Conservation (phyloP, 495 filamentous ascomycete species). For the Tuber aestivum region DNA sequence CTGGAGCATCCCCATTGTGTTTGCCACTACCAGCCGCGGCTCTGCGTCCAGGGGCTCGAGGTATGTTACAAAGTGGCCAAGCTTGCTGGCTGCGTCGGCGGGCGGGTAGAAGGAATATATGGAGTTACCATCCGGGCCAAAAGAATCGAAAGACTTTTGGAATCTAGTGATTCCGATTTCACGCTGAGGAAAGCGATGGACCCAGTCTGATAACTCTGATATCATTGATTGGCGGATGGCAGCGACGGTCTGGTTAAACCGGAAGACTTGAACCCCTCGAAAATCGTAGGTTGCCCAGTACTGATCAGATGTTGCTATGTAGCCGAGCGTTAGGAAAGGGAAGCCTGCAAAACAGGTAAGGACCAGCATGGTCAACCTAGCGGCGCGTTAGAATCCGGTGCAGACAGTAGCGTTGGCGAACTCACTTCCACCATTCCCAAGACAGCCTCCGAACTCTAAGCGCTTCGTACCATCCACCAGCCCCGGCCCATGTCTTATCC, state of each 20-base stretch:
- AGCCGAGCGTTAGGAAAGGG: slow-evolving; percentile 30
- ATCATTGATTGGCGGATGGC: slow-evolving; percentile 17
- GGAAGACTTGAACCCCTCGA: slow-evolving; percentile 17
- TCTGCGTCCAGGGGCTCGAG: slow-evolving; percentile 23
- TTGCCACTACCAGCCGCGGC: slow-evolving; percentile 25
- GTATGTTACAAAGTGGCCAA: slow-evolving; percentile 32
- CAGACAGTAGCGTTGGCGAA: neutral
- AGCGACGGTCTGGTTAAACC: slow-evolving; percentile 18
- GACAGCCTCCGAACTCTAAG: slow-evolving; percentile 25
- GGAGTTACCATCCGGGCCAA: slow-evolving; percentile 17
- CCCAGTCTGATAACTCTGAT: slow-evolving; percentile 18
- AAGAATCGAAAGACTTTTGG: slow-evolving; percentile 15
- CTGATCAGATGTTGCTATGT: slow-evolving; percentile 27
- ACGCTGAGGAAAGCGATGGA: slow-evolving; percentile 29
- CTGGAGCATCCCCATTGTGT: slow-evolving; percentile 28
- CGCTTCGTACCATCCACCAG: slow-evolving; percentile 31
- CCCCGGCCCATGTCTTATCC: slow-evolving; percentile 30
- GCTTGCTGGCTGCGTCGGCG: slow-evolving; percentile 16
- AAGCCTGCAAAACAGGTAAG: slow-evolving; percentile 26
- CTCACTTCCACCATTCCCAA: slow-evolving; percentile 35
- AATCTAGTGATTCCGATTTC: slow-evolving; percentile 21
- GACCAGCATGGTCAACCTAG: slow-evolving; percentile 26
- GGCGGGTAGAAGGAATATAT: slow-evolving; percentile 30
- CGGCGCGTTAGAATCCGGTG: neutral
- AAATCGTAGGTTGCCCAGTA: slow-evolving; percentile 27